phyloP scores from a whole-genome alignment of 805 yeast species.

The Aciculoconidium aculeatum region DNA sequence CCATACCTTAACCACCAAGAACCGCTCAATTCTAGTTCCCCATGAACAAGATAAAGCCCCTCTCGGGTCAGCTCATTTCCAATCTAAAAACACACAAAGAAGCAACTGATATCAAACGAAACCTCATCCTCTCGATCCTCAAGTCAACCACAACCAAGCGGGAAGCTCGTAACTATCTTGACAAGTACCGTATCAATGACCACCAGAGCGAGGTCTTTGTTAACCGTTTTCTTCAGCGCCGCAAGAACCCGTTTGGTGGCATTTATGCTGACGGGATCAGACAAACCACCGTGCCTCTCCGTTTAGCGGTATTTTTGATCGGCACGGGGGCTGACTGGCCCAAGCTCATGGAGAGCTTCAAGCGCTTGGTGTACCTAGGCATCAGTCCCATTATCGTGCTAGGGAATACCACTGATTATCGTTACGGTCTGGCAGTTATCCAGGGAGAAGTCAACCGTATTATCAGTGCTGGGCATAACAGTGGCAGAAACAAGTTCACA shows the following conservation, averaged over 20 bases:
- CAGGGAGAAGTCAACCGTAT: too few species aligned
- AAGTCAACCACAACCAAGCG: conserved; percentile 91
- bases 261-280: conserved; percentile 23
- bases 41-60: conserved; percentile 25
- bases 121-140: conserved; percentile 75
- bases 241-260: conserved; percentile 27
- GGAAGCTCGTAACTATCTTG: conserved; percentile 77
- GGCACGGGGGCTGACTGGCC: conserved; percentile 31
- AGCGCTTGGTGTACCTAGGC: conserved; percentile 56
- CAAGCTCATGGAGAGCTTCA: conserved; percentile 53
- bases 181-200: conserved; percentile 54
- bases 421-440: conserved; percentile 13
- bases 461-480: too few species aligned
- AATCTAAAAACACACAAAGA: conserved; percentile 27
- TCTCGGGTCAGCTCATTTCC: conserved; percentile 30
- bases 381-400: conserved; percentile 62
- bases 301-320: conserved; percentile 55
- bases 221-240: conserved; percentile 21
- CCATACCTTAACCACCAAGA: too few species aligned
- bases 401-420: conserved; percentile 53
- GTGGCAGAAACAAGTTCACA: too few species aligned
- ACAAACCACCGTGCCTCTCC: conserved; percentile 31
- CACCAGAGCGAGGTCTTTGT: conserved; percentile 28
- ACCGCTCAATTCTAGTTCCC: too few species aligned
- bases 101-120: conserved; percentile 48